Evolutionary conservation across 306 rosid genomes (phyloP).

Genomic region (Sophora flavescens): DNA sequence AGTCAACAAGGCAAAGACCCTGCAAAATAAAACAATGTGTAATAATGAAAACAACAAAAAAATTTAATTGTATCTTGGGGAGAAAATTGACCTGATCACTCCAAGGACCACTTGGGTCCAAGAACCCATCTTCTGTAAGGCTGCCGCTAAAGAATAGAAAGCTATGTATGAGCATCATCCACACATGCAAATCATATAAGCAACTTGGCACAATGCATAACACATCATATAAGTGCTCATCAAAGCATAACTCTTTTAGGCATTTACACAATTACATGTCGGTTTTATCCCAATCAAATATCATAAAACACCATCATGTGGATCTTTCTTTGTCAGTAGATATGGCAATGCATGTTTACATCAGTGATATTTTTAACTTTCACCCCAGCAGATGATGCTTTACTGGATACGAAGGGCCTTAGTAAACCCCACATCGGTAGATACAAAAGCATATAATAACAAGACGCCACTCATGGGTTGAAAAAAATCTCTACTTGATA

Average conservation of each 20-base stretch:
- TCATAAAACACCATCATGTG: background rate
- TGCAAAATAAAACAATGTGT: conserved; percentile 48
- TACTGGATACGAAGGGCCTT: conserved; percentile 26
- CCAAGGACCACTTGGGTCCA: conserved; percentile 79
- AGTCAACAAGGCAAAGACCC: conserved; percentile 98
- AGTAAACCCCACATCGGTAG: conserved; percentile 3
- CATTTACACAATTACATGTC: conserved; percentile 33
- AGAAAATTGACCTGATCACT: conserved; percentile 72
- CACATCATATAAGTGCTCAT: conserved; percentile 11
- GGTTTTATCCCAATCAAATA: conserved; percentile 32
- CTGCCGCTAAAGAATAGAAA: conserved; percentile 60
- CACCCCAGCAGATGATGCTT: conserved; percentile 26
- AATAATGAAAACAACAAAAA: conserved; percentile 32
- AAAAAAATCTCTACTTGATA: conserved; percentile 3
- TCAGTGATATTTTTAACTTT: conserved; percentile 25
- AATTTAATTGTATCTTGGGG: conserved; percentile 17
- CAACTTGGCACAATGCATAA: conserved; percentile 15
- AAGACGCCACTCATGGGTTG: conserved; percentile 12
- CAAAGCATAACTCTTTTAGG: conserved; percentile 22
- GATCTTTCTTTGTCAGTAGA: conserved; percentile 28
- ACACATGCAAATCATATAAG: conserved; percentile 31
- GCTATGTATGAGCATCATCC: conserved; percentile 21
- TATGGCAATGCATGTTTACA: conserved; percentile 11
- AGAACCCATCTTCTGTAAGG: conserved; percentile 66
- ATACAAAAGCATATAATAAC: conserved; percentile 18